phyloP scores from a whole-genome alignment of 2,329 filamentous ascomycete genomes.

The Arthrocladium fulminans region DNA sequence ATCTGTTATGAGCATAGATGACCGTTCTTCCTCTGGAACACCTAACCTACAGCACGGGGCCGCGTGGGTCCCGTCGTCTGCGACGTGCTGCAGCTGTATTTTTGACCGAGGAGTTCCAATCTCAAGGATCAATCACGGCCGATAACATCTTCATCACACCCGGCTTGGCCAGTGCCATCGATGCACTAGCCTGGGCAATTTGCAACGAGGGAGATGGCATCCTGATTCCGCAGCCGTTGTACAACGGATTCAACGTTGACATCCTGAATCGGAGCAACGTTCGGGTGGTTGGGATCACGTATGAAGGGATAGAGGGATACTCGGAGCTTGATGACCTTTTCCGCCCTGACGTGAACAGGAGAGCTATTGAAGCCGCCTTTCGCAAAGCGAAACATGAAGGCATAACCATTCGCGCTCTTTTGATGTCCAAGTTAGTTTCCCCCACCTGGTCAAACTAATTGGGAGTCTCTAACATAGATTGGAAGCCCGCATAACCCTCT shows the following conservation, averaged over 20 bases:
- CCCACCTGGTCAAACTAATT: conserved; percentile 19
- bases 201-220: conserved; percentile 40
- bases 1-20: neutral
- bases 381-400: conserved; percentile 31
- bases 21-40: neutral
- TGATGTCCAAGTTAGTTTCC: conserved; percentile 44
- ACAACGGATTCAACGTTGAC: conserved; percentile 42
- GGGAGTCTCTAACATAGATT: conserved; percentile 22
- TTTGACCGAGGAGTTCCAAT: conserved; percentile 27
- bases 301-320: neutral
- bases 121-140: conserved; percentile 22
- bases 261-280: conserved; percentile 35
- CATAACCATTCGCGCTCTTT: conserved; percentile 37
- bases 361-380: conserved; percentile 30
- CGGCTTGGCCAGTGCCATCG: conserved; percentile 25
- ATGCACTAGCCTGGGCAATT: conserved; percentile 36
- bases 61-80: conserved; percentile 25
- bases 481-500: conserved; percentile 46
- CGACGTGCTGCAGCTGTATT: conserved; percentile 25
- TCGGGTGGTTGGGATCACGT: neutral
- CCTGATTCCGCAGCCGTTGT: conserved; percentile 39
- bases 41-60: conserved; percentile 32
- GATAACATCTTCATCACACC: conserved; percentile 27
- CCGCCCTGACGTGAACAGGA: neutral
- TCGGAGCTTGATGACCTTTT: neutral